Conservation (phyloP, 805 yeast species). For the Candida endomychidarum region DNA sequence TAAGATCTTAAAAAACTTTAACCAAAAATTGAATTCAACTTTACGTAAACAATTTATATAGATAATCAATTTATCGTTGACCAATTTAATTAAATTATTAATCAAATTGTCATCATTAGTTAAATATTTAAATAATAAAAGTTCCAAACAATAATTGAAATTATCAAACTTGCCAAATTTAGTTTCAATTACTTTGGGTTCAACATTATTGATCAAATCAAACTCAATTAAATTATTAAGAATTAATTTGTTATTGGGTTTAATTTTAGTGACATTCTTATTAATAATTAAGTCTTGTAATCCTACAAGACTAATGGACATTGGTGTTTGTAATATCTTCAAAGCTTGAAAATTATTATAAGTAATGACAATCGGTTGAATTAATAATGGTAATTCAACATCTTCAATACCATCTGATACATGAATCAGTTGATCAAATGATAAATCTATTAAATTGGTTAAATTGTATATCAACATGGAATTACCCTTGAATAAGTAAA, state of each 20-base stretch:
- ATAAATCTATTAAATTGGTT: constrained; percentile 16
- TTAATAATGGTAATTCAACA: constrained; percentile 13
- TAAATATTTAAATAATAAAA: constrained; percentile 45
- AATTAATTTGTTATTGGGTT: constrained; percentile 41
- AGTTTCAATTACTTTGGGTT: constrained; percentile 26
- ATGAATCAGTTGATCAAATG: constrained; percentile 20
- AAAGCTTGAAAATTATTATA: constrained; percentile 25
- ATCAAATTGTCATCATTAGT: constrained; percentile 28
- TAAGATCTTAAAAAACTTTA: constrained; percentile 42
- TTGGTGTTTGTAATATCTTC: constrained; percentile 17
- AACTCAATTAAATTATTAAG: constrained; percentile 48
- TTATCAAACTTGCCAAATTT: constrained; percentile 42
- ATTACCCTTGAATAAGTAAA: constrained; percentile 41
- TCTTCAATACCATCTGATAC: constrained; percentile 19
- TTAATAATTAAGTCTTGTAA: constrained; percentile 36
- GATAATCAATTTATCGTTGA: constrained; percentile 24
- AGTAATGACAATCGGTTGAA: constrained; percentile 29
- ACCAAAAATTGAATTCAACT: constrained; percentile 58
- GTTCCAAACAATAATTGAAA: constrained; percentile 50
- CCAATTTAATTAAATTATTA: constrained; percentile 12
- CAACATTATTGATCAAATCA: constrained; percentile 35
- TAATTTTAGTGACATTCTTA: constrained; percentile 30
- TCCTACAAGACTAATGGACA: constrained; percentile 43
- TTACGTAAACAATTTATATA: constrained; percentile 57
- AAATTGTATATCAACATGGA: constrained; percentile 22